phyloP scores from a whole-genome alignment of 2,329 filamentous ascomycete genomes.

The Hysterium pulicare region DNA sequence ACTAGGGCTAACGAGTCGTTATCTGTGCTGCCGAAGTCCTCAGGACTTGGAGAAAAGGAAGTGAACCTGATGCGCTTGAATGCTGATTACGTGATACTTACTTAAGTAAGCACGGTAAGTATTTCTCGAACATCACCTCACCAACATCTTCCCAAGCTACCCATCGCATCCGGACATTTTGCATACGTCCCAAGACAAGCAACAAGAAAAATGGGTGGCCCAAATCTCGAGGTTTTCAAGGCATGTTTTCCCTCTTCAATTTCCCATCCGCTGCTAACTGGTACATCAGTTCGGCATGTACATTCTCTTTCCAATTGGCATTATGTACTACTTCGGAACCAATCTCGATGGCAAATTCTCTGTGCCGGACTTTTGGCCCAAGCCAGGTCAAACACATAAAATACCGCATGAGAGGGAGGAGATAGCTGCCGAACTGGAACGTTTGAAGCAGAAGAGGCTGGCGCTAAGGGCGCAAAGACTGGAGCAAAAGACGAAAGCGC shows the following conservation, averaged over 20 bases:
- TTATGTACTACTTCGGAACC: constrained; percentile 99
- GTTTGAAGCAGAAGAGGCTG: constrained; percentile 56
- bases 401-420: constrained; percentile 76
- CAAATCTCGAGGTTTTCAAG: constrained; percentile 95
- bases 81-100: too few relatives aligned
- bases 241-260: constrained; percentile 47
- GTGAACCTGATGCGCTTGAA: too few relatives aligned
- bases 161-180: too few relatives aligned
- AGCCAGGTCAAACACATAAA: constrained; percentile 69
- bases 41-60: too few relatives aligned
- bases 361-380: constrained; percentile 92
- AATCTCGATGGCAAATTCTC: constrained; percentile 86
- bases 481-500: constrained; percentile 30
- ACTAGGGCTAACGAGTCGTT: too few relatives aligned
- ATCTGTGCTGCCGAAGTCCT: too few relatives aligned
- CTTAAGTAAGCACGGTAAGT: too few relatives aligned
- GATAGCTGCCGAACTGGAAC: constrained; percentile 75
- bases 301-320: constrained; percentile 96
- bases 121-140: too few relatives aligned
- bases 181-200: too few relatives aligned
- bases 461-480: constrained; percentile 48
- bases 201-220: constrained; percentile 73
- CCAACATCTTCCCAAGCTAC: too few relatives aligned
- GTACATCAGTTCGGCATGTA: constrained; percentile 87
- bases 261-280: constrained; percentile 5